Base-by-base conservation (phyloP, 2,329 filamentous ascomycete genomes). In the Coniochaeta hoffmannii region DNA sequence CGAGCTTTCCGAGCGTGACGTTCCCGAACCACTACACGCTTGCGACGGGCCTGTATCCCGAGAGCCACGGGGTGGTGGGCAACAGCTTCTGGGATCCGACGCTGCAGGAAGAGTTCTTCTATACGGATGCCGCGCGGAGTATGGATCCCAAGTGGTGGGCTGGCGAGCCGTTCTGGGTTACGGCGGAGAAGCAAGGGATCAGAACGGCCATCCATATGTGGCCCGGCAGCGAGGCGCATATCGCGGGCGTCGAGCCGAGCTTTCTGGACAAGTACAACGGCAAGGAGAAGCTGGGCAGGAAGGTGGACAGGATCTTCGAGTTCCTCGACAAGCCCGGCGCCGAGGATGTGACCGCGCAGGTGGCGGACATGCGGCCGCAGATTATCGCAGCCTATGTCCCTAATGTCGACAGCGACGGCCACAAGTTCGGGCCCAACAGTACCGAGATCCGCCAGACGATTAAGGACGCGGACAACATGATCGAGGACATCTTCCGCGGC, bases 11-110 rank as follows among this genome's bases (percentile, higher is more conserved):
- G 0, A 96, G 90, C 22, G 90, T 99, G 49, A 99, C 94, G 0
- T 99, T 99, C 64, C 94, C 94, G 12, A 93, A 97, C 64, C 94
- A 97, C 69, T 97, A 93, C 69, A 97, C 93, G 0, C 76, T 97
- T 35, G 90, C 90, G 0, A 97, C 94, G 0, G 94, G 94, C 0
- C 73, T 97, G 26, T 91, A 97, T 63, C 94, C 94, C 0, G 93
- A 97, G 71, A 87, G 86, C 56, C 94, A 99, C 66, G 94, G 94
- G 0, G 79, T 99, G 3, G 92, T 99, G 0, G 89, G 91, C 6
- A 99, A 99, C 67, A 89, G 84, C 0, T 99, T 99, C 68, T 99
- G 89, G 89, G 94, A 97, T 65, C 89, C 90, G 0, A 75, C 77
- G 0, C 68, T 91, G 11, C 60, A 87, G 63, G 85, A 88, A 58